Evolutionary conservation across 768 basidiomycete species (phyloP).

Genomic region (Kwoniella sp.): DNA sequence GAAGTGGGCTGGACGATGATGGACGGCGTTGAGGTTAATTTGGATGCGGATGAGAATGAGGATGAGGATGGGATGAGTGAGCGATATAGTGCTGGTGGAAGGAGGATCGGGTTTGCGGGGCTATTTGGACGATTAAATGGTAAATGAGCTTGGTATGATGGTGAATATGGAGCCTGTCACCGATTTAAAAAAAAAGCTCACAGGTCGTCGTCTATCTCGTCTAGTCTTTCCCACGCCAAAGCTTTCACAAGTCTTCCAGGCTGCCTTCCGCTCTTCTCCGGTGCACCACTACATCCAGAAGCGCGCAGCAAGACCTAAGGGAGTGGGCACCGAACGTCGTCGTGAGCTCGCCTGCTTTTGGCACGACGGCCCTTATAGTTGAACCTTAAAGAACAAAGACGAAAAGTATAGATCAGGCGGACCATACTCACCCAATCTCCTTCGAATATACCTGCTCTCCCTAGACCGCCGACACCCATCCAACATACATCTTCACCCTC

Average conservation of each 20-base stretch:
- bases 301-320: background rate
- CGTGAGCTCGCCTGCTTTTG: too few species aligned
- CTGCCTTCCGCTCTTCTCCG: background rate
- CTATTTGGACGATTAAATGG: conserved; percentile 19
- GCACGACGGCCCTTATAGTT: too few species aligned
- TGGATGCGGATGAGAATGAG: too few species aligned
- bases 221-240: conserved; percentile 41
- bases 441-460: conserved; percentile 52
- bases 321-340: background rate
- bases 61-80: conserved; percentile 28
- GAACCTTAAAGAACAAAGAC: too few species aligned
- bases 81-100: conserved; percentile 42
- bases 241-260: conserved; percentile 40
- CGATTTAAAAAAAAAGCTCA: conserved; percentile 26
- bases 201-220: conserved; percentile 35
- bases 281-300: conserved; percentile 15
- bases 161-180: too few species aligned
- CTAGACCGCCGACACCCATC: conserved; percentile 50
- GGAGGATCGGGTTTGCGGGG: conserved; percentile 43
- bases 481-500: conserved; percentile 39
- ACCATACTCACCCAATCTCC: conserved; percentile 54
- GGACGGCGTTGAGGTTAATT: background rate
- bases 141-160: too few species aligned
- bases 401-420: too few species aligned
- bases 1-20: conserved; percentile 39